Evolutionary conservation across 345 rosid species (phyloP), one percentile per base, ranked within the genome.

Genomic region (Eucalyptus tenuipes): DNA sequence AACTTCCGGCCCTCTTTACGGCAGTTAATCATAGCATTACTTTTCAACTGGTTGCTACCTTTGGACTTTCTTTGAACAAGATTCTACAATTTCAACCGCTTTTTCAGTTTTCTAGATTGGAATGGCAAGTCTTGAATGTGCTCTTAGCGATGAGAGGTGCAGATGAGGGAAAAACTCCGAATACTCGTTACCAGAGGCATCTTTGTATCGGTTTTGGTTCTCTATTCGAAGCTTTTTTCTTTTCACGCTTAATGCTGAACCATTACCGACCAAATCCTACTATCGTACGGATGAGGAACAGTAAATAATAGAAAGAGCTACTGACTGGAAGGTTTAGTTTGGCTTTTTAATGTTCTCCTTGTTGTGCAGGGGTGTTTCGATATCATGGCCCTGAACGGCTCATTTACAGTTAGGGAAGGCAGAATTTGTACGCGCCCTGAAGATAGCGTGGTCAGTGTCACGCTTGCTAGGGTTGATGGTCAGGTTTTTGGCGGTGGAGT

Each of bases 401-500:
- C 91, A 22, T 89, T 86, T 86, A 42, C 68, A 33, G 59, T 42
- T 8, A 49, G 49, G 47, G 90, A 86, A 16, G 37, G 15, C 75
- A 84, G 82, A 16, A 42, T 42, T 7, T 49, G 71, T 31, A 44
- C 3, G 24, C 31, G 37, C n/a, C 68, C 27, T 5, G 68, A 22
- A 16, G 85, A 24, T 3, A 88, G 92, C 53, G 25, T 20, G 48
- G 80, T 91, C 45, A 93, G 89, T 57, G 87, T 92, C 57, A 86
- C 88, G 31, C 50, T 93, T 49, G 91, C 95, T 53, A 86, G 86
- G 29, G 85, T 91, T 49, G 61, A 91, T 86, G 94, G 94, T 31
- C 50, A 79, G 11, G 92, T 94, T 59, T 86, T 94, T 16, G 94
- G 94, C 49, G 95, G 95, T 86, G 59, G 53, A 33, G 89, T 94